Base-by-base conservation (phyloP, 169 alveolate species). In the Plasmodium gonderi region DNA sequence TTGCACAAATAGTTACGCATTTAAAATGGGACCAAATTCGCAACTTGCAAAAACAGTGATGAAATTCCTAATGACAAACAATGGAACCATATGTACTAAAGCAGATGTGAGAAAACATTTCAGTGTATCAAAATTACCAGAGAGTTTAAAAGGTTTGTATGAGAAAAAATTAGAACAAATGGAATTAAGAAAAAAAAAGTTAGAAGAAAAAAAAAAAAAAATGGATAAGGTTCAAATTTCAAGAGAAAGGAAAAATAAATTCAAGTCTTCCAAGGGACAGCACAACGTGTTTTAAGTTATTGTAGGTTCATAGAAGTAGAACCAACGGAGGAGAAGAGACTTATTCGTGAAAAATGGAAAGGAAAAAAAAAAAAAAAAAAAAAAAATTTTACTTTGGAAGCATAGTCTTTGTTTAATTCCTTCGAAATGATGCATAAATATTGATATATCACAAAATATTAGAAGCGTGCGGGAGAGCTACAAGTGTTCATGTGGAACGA, bases 191-290 rank as follows among this genome's bases (percentile, higher is more conserved):
- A 85, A 75, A 45, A 85, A 85, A 75, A 36, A 72, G 36, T 49
- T 85, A 20, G 92, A 85, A 49, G 85, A 74, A 77, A 82, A 31
- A 17, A 85, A 85, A 64, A 85, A 85, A 75, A 85, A 85, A 75
- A 85, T 40, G 81, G 92, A 85, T 51, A 85, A 85, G 36, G 79
- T 75, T 23, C 40, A 74, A 76, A 74, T 85, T 49, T 85, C 92
- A 20, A 85, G 68, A 65, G 92, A 72, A 38, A 38, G 92, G 67
- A 85, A 85, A 85, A 85, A 75, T 54, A 85, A 85, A 75, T 85
- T 75, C 47, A 85, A 85, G 51, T 85, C 92, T 12, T 85, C 92
- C 54, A 85, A 85, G 54, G 92, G 92, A 9, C 92, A 85, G 47
- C 92, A 85, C 68, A 85, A 85, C 87, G 72, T 85, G 9, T 85